A percentile compares a stretch with the other conserved stretches of the same genome.
These are phyloP conservation scores for Hydnomerulius pinastri DNA, from an alignment of 768 basidiomycete species.

Conservation along the genomic window DNA sequence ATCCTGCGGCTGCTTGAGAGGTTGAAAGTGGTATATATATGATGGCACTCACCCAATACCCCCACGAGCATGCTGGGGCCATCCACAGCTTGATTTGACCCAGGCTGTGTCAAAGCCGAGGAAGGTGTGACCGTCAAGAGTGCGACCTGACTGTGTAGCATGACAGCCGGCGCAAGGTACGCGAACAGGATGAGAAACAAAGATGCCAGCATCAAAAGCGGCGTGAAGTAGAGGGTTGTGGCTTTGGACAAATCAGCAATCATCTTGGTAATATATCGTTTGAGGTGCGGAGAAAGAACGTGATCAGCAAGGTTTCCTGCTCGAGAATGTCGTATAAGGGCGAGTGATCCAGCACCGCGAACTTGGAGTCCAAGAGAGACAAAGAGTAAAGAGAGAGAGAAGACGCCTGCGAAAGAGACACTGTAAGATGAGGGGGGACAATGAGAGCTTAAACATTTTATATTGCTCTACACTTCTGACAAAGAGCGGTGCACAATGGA, in stretches of 20 bases:
- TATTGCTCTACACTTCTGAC: neutral
- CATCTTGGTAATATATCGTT: conserved; percentile 42
- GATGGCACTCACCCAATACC: conserved; percentile 51
- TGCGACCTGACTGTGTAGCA: conserved; percentile 63
- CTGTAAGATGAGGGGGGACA: too few relatives aligned
- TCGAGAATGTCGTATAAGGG: conserved; percentile 14
- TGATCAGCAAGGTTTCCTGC: conserved; percentile 20
- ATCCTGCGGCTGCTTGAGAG: conserved; percentile 46
- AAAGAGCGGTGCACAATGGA: neutral
- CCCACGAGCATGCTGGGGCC: conserved; percentile 73
- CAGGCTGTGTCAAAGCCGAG: conserved; percentile 38
- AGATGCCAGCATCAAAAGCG: conserved; percentile 64
- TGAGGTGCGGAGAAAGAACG: neutral
- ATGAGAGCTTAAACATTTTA: neutral
- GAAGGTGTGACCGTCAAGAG: conserved; percentile 67
- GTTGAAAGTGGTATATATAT: neutral
- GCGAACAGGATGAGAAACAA: conserved; percentile 66
- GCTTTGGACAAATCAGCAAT: conserved; percentile 71
- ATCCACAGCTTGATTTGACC: conserved; percentile 43
- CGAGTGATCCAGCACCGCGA: conserved; percentile 25
- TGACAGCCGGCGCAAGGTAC: conserved; percentile 63
- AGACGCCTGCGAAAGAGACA: too few relatives aligned
- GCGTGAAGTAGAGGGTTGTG: conserved; percentile 66
- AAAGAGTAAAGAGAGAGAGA: neutral
- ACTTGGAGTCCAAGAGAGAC: neutral